phyloP scores from a whole-genome alignment of 176 grass and related monocot genomes.

The Carex parvula region DNA sequence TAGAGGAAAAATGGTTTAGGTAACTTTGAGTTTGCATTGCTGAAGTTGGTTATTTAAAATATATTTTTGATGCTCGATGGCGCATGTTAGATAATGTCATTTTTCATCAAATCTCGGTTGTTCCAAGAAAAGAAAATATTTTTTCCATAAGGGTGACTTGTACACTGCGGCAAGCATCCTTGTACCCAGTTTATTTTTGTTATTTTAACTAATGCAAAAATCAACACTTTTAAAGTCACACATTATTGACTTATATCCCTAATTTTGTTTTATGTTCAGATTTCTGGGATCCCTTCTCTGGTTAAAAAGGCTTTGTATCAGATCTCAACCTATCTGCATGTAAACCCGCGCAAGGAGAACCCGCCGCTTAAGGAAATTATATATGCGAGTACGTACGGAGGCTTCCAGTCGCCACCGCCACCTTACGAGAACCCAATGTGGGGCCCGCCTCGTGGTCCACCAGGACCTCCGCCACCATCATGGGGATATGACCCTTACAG shows the following conservation, averaged over 20 bases:
- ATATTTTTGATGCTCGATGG: not conserved
- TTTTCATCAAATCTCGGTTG: not conserved
- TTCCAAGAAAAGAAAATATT: not conserved
- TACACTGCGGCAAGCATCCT: not conserved
- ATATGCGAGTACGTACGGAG: conserved; percentile 74
- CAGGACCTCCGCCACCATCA: conserved; percentile 31
- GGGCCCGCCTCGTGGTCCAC: conserved; percentile 26
- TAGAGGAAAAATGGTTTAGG: not conserved
- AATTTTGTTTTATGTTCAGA: conserved; percentile 35
- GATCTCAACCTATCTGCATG: conserved; percentile 88
- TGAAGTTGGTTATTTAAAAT: not conserved
- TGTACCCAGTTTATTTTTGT: not conserved
- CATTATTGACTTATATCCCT: not conserved
- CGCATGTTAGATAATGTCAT: not conserved
- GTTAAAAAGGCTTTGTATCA: conserved; percentile 85
- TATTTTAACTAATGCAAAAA: not conserved
- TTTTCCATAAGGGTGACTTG: not conserved
- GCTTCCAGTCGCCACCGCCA: conserved; percentile 35
- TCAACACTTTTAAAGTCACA: not conserved
- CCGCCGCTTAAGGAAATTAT: conserved; percentile 88
- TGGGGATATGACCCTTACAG: conserved; percentile 57
- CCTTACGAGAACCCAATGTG: conserved; percentile 40
- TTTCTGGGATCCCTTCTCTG: conserved; percentile 72
- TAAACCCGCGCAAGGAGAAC: conserved; percentile 84
- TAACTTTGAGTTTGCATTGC: conserved; percentile 33